Percentiles rank a stretch among this genome's conserved stretches.
phyloP scores from a whole-genome alignment of 1,284 basidiomycete genomes.

The Taiwanofungus camphoratus region DNA sequence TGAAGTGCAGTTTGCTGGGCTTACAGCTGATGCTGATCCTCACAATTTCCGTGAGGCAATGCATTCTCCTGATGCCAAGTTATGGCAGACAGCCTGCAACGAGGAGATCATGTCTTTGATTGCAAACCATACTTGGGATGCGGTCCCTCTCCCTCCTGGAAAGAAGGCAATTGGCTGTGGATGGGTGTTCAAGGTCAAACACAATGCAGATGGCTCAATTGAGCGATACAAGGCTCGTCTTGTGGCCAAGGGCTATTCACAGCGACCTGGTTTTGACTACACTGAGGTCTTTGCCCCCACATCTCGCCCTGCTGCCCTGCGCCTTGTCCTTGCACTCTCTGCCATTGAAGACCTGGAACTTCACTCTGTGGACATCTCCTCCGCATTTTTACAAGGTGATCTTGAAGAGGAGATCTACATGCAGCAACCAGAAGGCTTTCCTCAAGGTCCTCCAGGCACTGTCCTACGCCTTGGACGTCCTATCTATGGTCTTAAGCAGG shows the following conservation, averaged over 20 bases:
- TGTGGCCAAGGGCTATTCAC: slow-evolving; percentile 38
- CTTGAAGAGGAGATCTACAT: slow-evolving; percentile 37
- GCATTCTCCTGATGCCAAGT: no score
- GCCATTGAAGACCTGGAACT: slow-evolving; percentile 30
- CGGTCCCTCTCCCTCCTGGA: no score
- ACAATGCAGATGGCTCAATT: slow-evolving; percentile 25
- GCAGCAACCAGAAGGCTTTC: slow-evolving; percentile 30
- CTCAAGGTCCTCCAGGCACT: slow-evolving; percentile 20
- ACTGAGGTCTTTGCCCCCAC: slow-evolving; percentile 35
- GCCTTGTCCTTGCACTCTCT: slow-evolving; percentile 30
- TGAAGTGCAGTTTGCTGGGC: no score
- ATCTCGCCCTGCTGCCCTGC: slow-evolving; percentile 25
- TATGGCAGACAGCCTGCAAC: no score
- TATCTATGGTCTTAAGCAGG: slow-evolving; percentile 21
- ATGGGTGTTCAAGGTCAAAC: slow-evolving; percentile 37
- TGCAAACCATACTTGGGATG: no score
- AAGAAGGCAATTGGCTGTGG: slow-evolving; percentile 13
- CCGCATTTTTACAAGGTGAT: slow-evolving; percentile 32
- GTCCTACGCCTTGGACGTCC: slow-evolving; percentile 24
- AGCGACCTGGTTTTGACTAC: slow-evolving; percentile 37
- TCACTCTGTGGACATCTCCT: slow-evolving; percentile 31
- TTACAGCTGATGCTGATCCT: no score
- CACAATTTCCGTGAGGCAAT: no score
- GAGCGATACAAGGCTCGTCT: slow-evolving; percentile 33
- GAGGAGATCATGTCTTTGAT: no score